These are phyloP conservation scores for Cenchrus americanus DNA, from an alignment of 176 grass and related monocot genomes.

Conservation along the genomic window DNA sequence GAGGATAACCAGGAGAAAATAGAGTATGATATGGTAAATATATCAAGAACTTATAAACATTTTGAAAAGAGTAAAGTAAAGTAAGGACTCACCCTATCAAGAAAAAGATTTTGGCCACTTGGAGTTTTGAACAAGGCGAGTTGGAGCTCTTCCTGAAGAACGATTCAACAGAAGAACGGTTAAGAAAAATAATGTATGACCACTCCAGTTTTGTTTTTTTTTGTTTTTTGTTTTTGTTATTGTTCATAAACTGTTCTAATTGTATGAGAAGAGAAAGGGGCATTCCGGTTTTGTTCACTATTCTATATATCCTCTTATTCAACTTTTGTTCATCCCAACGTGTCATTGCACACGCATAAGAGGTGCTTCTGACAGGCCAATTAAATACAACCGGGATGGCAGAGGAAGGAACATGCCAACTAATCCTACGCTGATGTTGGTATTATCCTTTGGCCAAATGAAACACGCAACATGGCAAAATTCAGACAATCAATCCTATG, in stretches of 20 bases:
- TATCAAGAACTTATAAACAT: background rate
- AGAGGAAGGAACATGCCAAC: conserved; percentile 3
- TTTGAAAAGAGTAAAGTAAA: conserved; percentile 17
- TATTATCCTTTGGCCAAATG: no score
- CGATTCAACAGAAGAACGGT: conserved; percentile 1
- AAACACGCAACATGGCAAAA: background rate
- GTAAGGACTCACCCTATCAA: conserved; percentile 64
- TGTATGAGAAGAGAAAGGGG: background rate
- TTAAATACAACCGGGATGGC: background rate
- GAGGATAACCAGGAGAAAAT: conserved; percentile 9
- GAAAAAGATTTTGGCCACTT: conserved; percentile 77
- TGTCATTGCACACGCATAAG: background rate
- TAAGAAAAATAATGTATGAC: background rate
- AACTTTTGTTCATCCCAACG: background rate
- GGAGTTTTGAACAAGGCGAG: conserved; percentile 77
- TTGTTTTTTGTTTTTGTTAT: background rate
- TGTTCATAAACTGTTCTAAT: background rate
- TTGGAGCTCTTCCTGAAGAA: conserved; percentile 79
- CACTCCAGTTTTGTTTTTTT: background rate
- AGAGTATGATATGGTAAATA: background rate
- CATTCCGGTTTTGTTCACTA: conserved; percentile 3
- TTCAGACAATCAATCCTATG: conserved; percentile 25
- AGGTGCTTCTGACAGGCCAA: background rate
- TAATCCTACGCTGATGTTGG: background rate
- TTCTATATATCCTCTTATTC: background rate